phyloP scores from a whole-genome alignment of 306 rosid genomes.

The Oemleria cerasiformis region DNA sequence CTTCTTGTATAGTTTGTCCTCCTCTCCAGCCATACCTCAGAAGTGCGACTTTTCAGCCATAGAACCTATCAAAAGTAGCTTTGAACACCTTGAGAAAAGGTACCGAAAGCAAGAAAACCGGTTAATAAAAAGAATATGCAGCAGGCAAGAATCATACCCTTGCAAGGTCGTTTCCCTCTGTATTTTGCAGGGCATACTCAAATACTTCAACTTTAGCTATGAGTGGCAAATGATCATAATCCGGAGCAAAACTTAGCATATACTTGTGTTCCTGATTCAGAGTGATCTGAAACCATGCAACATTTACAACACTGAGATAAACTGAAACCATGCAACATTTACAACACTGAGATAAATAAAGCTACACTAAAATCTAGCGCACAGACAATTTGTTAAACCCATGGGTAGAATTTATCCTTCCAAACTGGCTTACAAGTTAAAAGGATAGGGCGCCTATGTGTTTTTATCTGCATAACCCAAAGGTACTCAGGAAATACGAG shows the following conservation, averaged over 20 bases:
- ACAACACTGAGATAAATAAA: slow-evolving; percentile 14
- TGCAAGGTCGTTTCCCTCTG: slow-evolving; percentile 94
- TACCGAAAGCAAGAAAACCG: slow-evolving; percentile 14
- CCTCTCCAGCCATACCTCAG: slow-evolving; percentile 97
- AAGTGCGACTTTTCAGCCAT: slow-evolving; percentile 98
- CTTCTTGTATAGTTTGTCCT: slow-evolving; percentile 97
- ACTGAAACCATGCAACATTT: slow-evolving; percentile 45
- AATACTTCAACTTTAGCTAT: slow-evolving; percentile 98
- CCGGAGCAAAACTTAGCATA: slow-evolving; percentile 97
- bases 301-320: slow-evolving; percentile 17
- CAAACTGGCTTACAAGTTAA: neutral
- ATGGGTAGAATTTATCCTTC: neutral
- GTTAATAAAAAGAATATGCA: slow-evolving; percentile 8
- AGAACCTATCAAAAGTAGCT: slow-evolving; percentile 60
- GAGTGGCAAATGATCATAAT: slow-evolving; percentile 92
- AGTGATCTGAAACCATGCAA: slow-evolving; percentile 58
- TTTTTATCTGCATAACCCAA: neutral
- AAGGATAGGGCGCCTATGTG: neutral
- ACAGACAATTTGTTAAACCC: neutral
- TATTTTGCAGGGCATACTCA: slow-evolving; percentile 77
- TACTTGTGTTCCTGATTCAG: slow-evolving; percentile 92
- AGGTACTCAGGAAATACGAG: neutral
- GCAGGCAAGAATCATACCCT: slow-evolving; percentile 43
- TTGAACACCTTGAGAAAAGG: slow-evolving; percentile 26
- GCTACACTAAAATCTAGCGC: neutral